Percentiles rank a stretch among this genome's conserved stretches.
These are phyloP conservation scores for Populus pruinosa DNA, from an alignment of 345 rosid genomes.

Conservation along the genomic window DNA sequence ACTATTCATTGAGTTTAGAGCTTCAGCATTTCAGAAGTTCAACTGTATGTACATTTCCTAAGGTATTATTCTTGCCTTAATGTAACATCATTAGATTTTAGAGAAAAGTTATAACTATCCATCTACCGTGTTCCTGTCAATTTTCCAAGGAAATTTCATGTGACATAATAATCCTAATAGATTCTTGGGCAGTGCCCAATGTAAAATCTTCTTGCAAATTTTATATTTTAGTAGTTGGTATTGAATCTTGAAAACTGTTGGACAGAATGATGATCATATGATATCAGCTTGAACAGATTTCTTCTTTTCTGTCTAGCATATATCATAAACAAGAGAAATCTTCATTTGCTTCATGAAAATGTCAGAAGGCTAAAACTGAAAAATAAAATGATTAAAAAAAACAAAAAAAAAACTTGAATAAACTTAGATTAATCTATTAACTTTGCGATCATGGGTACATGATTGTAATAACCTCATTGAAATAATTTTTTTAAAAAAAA, in stretches of 20 bases:
- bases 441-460: no score
- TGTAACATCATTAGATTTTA: not conserved
- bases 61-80: not conserved
- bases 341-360: no score
- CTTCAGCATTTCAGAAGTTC: slow-evolving; percentile 25
- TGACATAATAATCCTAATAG: not conserved
- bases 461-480: no score
- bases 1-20: slow-evolving; percentile 15
- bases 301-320: not conserved
- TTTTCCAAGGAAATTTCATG: not conserved
- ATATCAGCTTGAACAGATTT: not conserved
- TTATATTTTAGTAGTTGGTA: not conserved
- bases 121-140: not conserved
- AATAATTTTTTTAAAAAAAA: no score
- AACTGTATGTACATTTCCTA: slow-evolving; percentile 14
- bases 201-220: not conserved
- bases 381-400: no score
- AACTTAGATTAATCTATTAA: no score
- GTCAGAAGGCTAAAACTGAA: no score
- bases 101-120: not conserved
- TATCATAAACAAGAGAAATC: not conserved
- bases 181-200: not conserved
- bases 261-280: not conserved
- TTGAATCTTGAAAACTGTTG: not conserved
- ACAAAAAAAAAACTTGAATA: no score